phyloP scores from a whole-genome alignment of 768 basidiomycete species.

The Boletus coccyginus region DNA sequence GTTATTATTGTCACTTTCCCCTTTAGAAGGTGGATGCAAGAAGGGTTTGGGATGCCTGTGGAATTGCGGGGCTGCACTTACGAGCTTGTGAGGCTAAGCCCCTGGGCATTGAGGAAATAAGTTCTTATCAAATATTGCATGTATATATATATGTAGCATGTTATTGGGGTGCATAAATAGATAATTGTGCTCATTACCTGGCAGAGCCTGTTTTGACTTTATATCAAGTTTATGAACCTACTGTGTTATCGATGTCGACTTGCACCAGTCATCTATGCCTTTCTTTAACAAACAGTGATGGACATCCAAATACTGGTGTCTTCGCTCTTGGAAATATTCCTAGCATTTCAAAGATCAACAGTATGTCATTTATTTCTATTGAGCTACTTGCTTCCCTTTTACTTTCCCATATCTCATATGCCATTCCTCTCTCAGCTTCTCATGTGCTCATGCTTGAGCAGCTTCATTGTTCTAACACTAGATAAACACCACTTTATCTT shows the following conservation, averaged over 20 bases:
- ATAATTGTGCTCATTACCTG: no score
- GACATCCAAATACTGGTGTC: slow-evolving; percentile 62
- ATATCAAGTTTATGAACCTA: slow-evolving; percentile 64
- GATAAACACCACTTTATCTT: slow-evolving; percentile 86
- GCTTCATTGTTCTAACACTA: slow-evolving; percentile 67
- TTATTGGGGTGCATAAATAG: no score
- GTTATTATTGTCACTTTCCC: no score
- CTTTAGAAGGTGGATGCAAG: no score
- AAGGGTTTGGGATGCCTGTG: no score
- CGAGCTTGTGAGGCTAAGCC: no score
- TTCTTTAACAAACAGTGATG: slow-evolving; percentile 50
- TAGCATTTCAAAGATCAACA: slow-evolving; percentile 45
- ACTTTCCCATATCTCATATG: slow-evolving; percentile 49
- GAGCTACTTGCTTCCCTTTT: slow-evolving; percentile 69
- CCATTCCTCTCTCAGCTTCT: slow-evolving; percentile 59
- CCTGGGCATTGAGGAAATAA: no score
- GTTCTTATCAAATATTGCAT: no score
- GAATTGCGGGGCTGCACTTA: no score
- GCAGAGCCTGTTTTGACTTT: slow-evolving; percentile 24
- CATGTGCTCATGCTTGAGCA: slow-evolving; percentile 84
- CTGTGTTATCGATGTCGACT: slow-evolving; percentile 60
- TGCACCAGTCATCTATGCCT: slow-evolving; percentile 59
- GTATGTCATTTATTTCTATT: slow-evolving; percentile 63
- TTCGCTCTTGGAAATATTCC: slow-evolving; percentile 62
- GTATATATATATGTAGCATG: no score